Conservation (phyloP, 169 alveolate species). For the Cryptosporidium xiaoi region DNA sequence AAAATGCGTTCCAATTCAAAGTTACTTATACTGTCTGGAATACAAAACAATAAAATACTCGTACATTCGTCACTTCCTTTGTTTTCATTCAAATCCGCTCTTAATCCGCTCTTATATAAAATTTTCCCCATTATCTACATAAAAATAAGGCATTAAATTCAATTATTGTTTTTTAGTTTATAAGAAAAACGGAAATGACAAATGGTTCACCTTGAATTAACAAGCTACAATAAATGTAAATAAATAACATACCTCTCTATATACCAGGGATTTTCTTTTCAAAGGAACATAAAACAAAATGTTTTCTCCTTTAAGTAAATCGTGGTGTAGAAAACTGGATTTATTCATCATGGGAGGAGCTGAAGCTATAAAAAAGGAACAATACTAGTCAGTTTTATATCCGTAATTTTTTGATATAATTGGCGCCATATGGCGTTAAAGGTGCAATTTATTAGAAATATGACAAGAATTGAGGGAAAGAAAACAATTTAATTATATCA, state of each 20-base stretch:
- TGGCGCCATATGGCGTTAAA: too few species aligned
- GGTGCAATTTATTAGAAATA: too few species aligned
- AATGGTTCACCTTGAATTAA: too few species aligned
- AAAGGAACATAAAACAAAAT: conserved; percentile 33
- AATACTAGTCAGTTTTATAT: too few species aligned
- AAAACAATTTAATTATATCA: too few species aligned
- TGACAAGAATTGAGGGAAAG: too few species aligned
- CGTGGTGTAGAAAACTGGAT: not conserved
- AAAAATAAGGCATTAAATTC: not conserved
- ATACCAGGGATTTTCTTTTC: conserved; percentile 23
- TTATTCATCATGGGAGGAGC: conserved; percentile 1
- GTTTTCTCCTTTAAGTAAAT: conserved; percentile 15
- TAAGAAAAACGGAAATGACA: not conserved
- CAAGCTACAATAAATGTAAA: too few species aligned
- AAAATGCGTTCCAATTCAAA: not conserved
- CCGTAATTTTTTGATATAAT: too few species aligned
- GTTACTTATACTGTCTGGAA: conserved; percentile 14
- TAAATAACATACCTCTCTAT: conserved; percentile 38
- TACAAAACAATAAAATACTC: conserved; percentile 8
- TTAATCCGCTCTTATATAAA: not conserved
- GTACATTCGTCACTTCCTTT: conserved; percentile 7
- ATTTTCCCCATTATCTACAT: conserved; percentile 58
- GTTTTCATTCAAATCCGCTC: not conserved
- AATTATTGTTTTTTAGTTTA: not conserved
- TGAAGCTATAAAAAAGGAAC: too few species aligned